Evolutionary conservation across 2,329 filamentous ascomycete species (phyloP), one percentile per base, ranked within the genome.

Genomic region (Ophiostoma sp.): DNA sequence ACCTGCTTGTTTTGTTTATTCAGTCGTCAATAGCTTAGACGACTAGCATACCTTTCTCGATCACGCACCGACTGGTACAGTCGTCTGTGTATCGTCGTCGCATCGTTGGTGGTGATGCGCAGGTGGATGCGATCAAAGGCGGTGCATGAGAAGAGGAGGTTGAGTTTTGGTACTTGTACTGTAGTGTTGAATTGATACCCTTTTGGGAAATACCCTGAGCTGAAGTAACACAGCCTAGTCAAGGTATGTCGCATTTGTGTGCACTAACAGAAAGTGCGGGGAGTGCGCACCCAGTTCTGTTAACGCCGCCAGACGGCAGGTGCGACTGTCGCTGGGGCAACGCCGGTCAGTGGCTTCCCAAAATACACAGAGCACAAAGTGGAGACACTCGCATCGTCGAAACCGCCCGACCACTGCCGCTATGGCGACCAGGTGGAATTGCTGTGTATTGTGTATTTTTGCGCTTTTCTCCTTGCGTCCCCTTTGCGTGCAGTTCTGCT

Each of bases 281-380:
- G 36, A 15, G 22, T 17, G 36, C 19, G 11, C 61, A 28, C 61
- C n/a, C 5, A 28, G 17, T 22, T 2, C n/a, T 45, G 61, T 66
- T 66, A 66, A 45, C n/a, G 22, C 61, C 36, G 28, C 28, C 59
- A 12, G 12, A 19, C 3, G n/a, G 63, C 22, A 48, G 63, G 39
- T 66, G 39, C 31, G 15, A 36, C 48, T 33, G 39, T 73, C 45
- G 45, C 72, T 28, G n/a, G 33, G 70, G 55, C 70, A 72, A 74
- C 73, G 31, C 45, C 31, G 25, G 22, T 63, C n/a, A 22, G 42
- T 15, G 42, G 15, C 55, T 31, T 9, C 48, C 45, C 61, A 63
- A 48, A 17, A 48, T 19, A 48, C 42, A 48, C 15, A 48, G 61
- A 45, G 57, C 36, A 69, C 69, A 70, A 48, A 70, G 68, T 70